Conservation (phyloP, 192 early-diverging fungal species). For the Coemansia sp. region DNA sequence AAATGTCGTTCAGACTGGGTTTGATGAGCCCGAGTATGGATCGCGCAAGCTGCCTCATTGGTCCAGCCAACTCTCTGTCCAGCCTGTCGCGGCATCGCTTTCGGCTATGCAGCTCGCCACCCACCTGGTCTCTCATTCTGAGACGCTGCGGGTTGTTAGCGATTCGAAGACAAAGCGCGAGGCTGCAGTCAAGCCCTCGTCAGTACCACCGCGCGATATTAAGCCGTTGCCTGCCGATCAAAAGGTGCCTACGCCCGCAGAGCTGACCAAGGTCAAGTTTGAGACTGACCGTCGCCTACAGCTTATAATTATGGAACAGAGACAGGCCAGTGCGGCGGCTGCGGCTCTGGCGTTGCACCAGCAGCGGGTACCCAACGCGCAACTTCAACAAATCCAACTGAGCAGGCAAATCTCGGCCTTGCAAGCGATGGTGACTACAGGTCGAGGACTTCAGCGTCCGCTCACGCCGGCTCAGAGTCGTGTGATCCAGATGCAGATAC, state of each 20-base stretch:
- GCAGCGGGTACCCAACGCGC: conserved; percentile 25
- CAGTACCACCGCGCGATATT: conserved; percentile 48
- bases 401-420: conserved; percentile 32
- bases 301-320: conserved; percentile 47
- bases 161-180: conserved; percentile 52
- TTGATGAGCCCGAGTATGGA: conserved; percentile 49
- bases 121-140: conserved; percentile 36
- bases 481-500: conserved; percentile 44
- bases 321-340: conserved; percentile 44
- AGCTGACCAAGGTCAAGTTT: conserved; percentile 47
- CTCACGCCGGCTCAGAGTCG: conserved; percentile 31
- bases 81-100: conserved; percentile 19
- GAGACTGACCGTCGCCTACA: conserved; percentile 46
- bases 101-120: conserved; percentile 51
- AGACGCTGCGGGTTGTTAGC: conserved; percentile 26
- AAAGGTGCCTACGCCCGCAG: conserved; percentile 46
- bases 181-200: conserved; percentile 20
- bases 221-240: conserved; percentile 40
- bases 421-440: conserved; percentile 40
- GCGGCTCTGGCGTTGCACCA: conserved; percentile 47
- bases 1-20: conserved; percentile 39
- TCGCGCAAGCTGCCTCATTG: conserved; percentile 33
- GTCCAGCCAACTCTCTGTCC: conserved; percentile 28
- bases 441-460: conserved; percentile 30
- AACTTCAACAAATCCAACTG: conserved; percentile 24